Evolutionary conservation across 2,329 filamentous ascomycete species (phyloP).

Genomic region (Chaetomiaceae sp.): DNA sequence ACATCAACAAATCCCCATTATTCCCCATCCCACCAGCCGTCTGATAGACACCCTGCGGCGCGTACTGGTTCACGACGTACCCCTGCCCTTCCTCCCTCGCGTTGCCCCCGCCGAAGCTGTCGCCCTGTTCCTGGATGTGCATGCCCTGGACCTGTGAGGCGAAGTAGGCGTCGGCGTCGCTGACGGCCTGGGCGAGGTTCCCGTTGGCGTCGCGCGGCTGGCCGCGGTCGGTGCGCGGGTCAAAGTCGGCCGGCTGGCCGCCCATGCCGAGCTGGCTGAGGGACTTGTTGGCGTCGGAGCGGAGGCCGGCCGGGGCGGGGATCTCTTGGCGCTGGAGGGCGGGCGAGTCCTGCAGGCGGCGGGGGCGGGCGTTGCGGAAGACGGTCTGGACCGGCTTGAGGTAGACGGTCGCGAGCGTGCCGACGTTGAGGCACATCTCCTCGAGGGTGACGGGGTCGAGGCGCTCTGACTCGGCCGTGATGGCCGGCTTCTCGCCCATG

Average conservation of each 20-base stretch:
- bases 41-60: constrained; percentile 70
- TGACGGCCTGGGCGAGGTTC: constrained; percentile 66
- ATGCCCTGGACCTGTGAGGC: constrained; percentile 71
- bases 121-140: constrained; percentile 59
- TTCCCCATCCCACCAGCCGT: constrained; percentile 57
- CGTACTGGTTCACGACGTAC: constrained; percentile 78
- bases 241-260: constrained; percentile 47
- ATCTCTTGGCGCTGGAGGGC: constrained; percentile 72
- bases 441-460: constrained; percentile 87
- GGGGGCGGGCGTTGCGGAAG: constrained; percentile 80
- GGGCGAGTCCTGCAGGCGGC: constrained; percentile 74
- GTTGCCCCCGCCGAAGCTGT: constrained; percentile 60
- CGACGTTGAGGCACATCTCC: constrained; percentile 95
- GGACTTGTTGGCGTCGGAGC: constrained; percentile 51
- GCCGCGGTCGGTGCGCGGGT: constrained; percentile 36
- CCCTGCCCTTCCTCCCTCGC: constrained; percentile 43
- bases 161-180: constrained; percentile 87
- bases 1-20: constrained; percentile 67
- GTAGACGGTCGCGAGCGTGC: constrained; percentile 94
- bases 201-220: constrained; percentile 27
- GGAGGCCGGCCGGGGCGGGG: constrained; percentile 35
- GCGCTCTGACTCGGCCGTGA: constrained; percentile 93
- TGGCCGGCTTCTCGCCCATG: constrained; percentile 95
- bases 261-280: constrained; percentile 55
- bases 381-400: constrained; percentile 97